Evolutionary conservation across 768 basidiomycete species (phyloP), one percentile per base, ranked within the genome.

Genomic region (Hygrocybe punicea): DNA sequence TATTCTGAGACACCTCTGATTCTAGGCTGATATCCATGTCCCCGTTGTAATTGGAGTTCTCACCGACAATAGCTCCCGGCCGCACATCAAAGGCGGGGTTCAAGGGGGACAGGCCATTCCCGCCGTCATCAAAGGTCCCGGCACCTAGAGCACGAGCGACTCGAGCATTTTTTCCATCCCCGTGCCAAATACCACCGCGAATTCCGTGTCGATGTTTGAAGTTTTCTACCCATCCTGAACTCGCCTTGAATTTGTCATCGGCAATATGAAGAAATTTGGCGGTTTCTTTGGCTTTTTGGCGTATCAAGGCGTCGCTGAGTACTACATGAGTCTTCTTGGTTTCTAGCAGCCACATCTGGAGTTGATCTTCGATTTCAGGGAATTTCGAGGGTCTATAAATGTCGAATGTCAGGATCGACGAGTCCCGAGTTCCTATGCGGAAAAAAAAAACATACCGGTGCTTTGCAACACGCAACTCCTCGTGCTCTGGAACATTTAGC

Each of bases 181-280:
- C 81, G 65, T 52, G 72, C 80, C 81, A 86, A 17, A 80, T 72
- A 1, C 89, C 90, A 21, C 81, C 81, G 42, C 83, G 80, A 59
- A 95, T 89, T 57, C 84, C 84, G 60, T 88, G 82, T 34, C 93
- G 85, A 63, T 83, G 81, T 74, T 93, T 94, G 78, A 93, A 95
- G 69, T 91, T 91, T 68, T 94, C 91, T 53, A 95, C 80, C 93
- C 93, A 95, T 4, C 91, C 91, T 9, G 87, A 84, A 66, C 87
- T 90, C n/a, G 89, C 92, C 72, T 93, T 94, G 81, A 95, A 95
- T 68, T 82, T 81, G 56, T 89, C 86, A 57, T 84, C 81, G 47
- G 78, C 67, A 58, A 87, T 83, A 51, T 79, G 74, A 51, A 85
- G 78, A 6, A 61, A 66, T 42, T 76, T 71, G 1, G 86, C 89